Percentiles rank a stretch among this genome's conserved stretches.
phyloP scores from a whole-genome alignment of 805 yeast genomes.

The Isabelozyma heimii region DNA sequence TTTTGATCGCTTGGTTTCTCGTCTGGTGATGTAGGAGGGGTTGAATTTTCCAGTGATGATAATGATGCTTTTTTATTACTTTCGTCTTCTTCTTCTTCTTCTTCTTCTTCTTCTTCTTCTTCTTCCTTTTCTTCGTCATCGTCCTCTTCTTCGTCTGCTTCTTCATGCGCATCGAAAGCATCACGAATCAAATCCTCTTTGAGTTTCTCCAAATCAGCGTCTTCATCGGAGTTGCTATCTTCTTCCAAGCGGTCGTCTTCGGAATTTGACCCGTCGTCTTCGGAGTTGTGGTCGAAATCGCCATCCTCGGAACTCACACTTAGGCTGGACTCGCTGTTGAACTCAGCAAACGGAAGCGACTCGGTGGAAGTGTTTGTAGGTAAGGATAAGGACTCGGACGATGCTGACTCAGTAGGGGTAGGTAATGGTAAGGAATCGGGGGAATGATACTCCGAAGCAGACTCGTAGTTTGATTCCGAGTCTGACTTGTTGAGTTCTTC shows the following conservation, averaged over 20 bases:
- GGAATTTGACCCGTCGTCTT: slow-evolving; percentile 12
- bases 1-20: slow-evolving; percentile 10
- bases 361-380: slow-evolving; percentile 11
- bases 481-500: slow-evolving; percentile 16
- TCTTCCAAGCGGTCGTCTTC: slow-evolving; percentile 26
- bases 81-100: slow-evolving; percentile 3
- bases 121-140: slow-evolving; percentile 23
- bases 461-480: slow-evolving; percentile 25
- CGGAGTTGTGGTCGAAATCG: slow-evolving; percentile 4
- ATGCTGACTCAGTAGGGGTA: slow-evolving; percentile 1
- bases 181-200: slow-evolving; percentile 18
- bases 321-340: slow-evolving; percentile 5
- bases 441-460: slow-evolving; percentile 29
- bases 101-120: slow-evolving; percentile 16
- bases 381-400: slow-evolving; percentile 4
- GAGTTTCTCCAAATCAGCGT: slow-evolving; percentile 10
- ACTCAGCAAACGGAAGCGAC: slow-evolving; percentile 10
- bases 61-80: neutral
- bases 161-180: slow-evolving; percentile 8
- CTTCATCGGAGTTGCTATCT: slow-evolving; percentile 13
- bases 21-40: slow-evolving; percentile 36
- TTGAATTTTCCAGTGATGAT: slow-evolving; percentile 4
- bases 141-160: slow-evolving; percentile 19
- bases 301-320: slow-evolving; percentile 5
- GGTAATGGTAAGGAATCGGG: slow-evolving; percentile 2